phyloP scores from a whole-genome alignment of 495 filamentous ascomycete species.

The Oidiodendron maius region DNA sequence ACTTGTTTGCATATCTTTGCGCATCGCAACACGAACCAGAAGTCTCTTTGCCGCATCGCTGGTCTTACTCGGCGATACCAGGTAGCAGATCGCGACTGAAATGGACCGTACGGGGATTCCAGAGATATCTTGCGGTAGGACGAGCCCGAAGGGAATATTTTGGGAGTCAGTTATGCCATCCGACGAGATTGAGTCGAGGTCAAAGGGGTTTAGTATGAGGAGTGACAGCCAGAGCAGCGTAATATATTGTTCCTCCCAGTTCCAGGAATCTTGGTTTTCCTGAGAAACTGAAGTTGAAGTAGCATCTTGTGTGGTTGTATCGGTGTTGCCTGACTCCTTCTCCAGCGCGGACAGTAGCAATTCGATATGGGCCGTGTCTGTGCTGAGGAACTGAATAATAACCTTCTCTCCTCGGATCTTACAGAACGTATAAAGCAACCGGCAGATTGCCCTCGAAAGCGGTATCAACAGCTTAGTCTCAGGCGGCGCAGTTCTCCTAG shows the following conservation, averaged over 20 bases:
- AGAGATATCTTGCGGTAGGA: slow-evolving; percentile 52
- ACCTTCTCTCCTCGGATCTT: slow-evolving; percentile 93
- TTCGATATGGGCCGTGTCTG: slow-evolving; percentile 80
- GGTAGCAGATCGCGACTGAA: slow-evolving; percentile 60
- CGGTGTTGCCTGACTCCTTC: slow-evolving; percentile 12
- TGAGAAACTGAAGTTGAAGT: not conserved
- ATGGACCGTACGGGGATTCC: slow-evolving; percentile 65
- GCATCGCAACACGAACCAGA: slow-evolving; percentile 73
- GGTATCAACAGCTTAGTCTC: slow-evolving; percentile 45
- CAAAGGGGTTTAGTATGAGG: slow-evolving; percentile 87
- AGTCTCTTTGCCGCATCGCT: slow-evolving; percentile 76
- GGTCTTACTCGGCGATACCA: slow-evolving; percentile 75
- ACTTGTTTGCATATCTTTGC: slow-evolving; percentile 79
- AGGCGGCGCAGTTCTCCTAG: slow-evolving; percentile 23
- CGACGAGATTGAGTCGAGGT: slow-evolving; percentile 78
- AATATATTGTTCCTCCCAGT: slow-evolving; percentile 86
- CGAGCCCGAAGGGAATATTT: slow-evolving; percentile 28
- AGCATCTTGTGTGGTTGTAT: not conserved
- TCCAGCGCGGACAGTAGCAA: slow-evolving; percentile 64
- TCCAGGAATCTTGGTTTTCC: slow-evolving; percentile 28
- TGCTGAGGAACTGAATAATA: slow-evolving; percentile 80
- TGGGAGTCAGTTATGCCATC: slow-evolving; percentile 25
- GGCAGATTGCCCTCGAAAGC: slow-evolving; percentile 64
- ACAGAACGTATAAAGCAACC: slow-evolving; percentile 82
- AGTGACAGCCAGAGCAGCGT: slow-evolving; percentile 91